These are phyloP conservation scores for Podaxis sp. DNA, from an alignment of 768 basidiomycete species.

Conservation along the genomic window DNA sequence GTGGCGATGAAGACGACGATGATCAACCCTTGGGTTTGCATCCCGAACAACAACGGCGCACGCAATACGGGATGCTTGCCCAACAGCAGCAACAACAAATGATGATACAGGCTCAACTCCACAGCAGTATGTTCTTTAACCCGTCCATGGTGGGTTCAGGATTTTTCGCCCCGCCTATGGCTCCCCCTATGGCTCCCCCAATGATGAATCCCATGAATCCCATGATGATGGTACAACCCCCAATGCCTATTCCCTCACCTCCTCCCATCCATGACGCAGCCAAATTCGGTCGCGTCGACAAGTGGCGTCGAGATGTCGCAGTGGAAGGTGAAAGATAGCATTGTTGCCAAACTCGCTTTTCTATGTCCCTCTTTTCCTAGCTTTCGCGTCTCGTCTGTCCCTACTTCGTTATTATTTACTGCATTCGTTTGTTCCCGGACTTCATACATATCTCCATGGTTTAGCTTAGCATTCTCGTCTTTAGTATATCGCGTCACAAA, in stretches of 20 bases:
- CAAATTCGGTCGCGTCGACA: conserved; percentile 73
- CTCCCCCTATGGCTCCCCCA: conserved; percentile 26
- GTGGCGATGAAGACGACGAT: conserved; percentile 53
- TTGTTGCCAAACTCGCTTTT: background rate
- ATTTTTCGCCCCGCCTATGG: conserved; percentile 54
- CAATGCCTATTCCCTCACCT: conserved; percentile 55
- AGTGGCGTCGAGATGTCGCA: conserved; percentile 78
- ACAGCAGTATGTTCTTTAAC: conserved; percentile 73
- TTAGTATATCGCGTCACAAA: background rate
- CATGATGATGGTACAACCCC: conserved; percentile 43
- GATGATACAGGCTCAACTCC: conserved; percentile 77
- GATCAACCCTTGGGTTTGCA: conserved; percentile 70
- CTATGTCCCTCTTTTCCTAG: background rate
- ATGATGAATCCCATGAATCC: conserved; percentile 40
- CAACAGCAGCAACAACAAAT: conserved; percentile 60
- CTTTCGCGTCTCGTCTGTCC: background rate
- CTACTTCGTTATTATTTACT: background rate
- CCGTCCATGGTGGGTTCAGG: conserved; percentile 66
- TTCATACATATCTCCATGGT: background rate
- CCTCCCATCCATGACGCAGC: conserved; percentile 62
- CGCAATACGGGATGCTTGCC: conserved; percentile 59
- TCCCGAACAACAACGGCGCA: conserved; percentile 76
- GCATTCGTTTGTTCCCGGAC: conserved; percentile 2
- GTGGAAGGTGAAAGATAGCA: conserved; percentile 53
- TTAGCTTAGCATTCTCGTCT: background rate